These are phyloP conservation scores for Monosporascus sp. DNA, from an alignment of 2,329 filamentous ascomycete species.

Conservation along the genomic window DNA sequence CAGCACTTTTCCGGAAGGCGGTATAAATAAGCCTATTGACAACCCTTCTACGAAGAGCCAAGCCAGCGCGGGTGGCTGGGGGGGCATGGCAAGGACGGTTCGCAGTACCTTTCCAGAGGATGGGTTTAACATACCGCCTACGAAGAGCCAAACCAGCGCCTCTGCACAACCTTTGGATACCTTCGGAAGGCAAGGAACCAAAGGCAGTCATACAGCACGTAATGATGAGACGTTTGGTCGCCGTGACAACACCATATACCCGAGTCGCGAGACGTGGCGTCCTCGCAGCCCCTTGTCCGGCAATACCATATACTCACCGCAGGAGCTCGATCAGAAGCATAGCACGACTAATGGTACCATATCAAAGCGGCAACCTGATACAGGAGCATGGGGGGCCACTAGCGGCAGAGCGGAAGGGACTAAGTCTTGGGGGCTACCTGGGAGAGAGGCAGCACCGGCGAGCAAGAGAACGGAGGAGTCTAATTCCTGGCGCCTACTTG, in stretches of 20 bases:
- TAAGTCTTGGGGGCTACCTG: background rate
- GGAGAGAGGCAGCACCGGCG: background rate
- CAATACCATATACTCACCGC: too few relatives aligned
- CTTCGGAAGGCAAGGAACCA: too few relatives aligned
- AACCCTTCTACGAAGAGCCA: background rate
- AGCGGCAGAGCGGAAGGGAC: background rate
- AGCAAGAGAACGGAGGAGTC: background rate
- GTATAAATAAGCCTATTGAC: background rate
- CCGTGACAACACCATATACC: too few relatives aligned
- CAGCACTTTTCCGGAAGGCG: background rate
- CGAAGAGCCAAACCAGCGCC: background rate
- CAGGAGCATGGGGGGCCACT: background rate
- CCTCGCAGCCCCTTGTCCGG: too few relatives aligned
- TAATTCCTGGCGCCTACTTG: slow-evolving; percentile 12
- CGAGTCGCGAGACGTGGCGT: too few relatives aligned
- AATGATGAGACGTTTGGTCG: too few relatives aligned
- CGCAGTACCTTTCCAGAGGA: too few relatives aligned
- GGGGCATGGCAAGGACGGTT: background rate
- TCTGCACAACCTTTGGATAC: too few relatives aligned
- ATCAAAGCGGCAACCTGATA: background rate
- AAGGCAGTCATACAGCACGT: too few relatives aligned
- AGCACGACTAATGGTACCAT: background rate
- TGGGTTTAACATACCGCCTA: background rate
- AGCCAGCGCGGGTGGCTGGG: background rate
- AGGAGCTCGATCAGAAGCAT: background rate